Conservation (phyloP, 805 yeast genomes). For the Starmerella bombicola region DNA sequence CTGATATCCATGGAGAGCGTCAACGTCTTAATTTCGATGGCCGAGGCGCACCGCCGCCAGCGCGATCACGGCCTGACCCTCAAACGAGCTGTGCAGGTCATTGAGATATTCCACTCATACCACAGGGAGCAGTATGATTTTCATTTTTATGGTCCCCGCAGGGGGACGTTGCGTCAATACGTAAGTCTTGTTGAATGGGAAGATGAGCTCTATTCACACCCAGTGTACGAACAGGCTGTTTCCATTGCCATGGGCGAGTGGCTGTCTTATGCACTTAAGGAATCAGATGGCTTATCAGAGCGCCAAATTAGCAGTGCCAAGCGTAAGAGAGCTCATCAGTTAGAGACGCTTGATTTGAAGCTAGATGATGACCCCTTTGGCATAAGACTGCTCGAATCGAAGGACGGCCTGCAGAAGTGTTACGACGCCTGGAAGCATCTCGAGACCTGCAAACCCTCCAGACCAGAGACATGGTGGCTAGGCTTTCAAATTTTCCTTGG, state of each 20-base stretch:
- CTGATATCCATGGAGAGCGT: constrained; percentile 80
- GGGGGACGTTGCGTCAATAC: constrained; percentile 82
- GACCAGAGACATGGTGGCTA: constrained; percentile 33
- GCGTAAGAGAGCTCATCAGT: constrained; percentile 34
- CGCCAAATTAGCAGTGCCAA: constrained; percentile 31
- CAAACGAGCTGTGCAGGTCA: constrained; percentile 60
- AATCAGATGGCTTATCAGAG: constrained; percentile 23
- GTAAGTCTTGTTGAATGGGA: constrained; percentile 71
- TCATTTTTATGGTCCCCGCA: constrained; percentile 82
- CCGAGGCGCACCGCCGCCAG: constrained; percentile 62
- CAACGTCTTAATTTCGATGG: constrained; percentile 78
- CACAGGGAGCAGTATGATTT: constrained; percentile 83
- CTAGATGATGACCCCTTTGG: constrained; percentile 40
- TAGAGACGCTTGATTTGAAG: constrained; percentile 33
- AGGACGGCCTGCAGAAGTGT: constrained; percentile 35
- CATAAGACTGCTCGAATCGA: constrained; percentile 28
- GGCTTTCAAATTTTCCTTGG: constrained; percentile 35
- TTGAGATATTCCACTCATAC: constrained; percentile 56
- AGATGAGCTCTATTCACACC: constrained; percentile 54
- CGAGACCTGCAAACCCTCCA: constrained; percentile 10
- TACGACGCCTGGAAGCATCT: constrained; percentile 32
- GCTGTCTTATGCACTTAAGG: constrained; percentile 11
- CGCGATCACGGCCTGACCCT: constrained; percentile 59
- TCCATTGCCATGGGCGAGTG: constrained; percentile 41
- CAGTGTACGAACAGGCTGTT: constrained; percentile 59